Base-by-base conservation (phyloP, 2,329 filamentous ascomycete species). In the Colletotrichum echinochloae region DNA sequence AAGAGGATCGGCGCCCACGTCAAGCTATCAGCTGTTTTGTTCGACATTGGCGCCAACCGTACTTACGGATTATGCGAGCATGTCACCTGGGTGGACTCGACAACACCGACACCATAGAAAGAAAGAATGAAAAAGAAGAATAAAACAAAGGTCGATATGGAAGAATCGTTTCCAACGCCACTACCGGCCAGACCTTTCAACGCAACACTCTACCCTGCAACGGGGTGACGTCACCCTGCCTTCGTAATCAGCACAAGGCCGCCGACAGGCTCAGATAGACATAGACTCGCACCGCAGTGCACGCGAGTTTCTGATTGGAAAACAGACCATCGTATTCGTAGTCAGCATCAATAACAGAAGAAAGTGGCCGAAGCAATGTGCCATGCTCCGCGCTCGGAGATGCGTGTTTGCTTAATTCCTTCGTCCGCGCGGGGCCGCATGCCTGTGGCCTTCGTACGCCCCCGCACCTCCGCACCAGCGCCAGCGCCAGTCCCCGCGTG, bases 1-100 rank as follows among this genome's bases (percentile, higher is more conserved):
- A 62, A 67, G 57, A 64, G 52, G 63, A 66, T 70, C 63, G 41
- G 44, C 46, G 51, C 30, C 51, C 30, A 39, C 57, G 51, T 52
- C 51, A 33, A 61, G 33, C 23, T 14, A n/a, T 48, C 59, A 49
- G 30, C 28, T 61, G 41, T 20, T 37, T 30, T 16, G 33, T 23
- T 56, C 9, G 35, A 26, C 23, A 9, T 35, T 62, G 67, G 14
- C 33, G 62, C 59, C 59, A 26, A 35, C 56, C 62, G 62, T 66
- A 56, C 51, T 56, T 51, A 61, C 62, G 56, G 62, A 26, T 11
- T 12, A 18, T 49, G 5, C 30, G 18, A 46, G 39, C n/a, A 48
- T 35, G 41, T 60, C 41, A 26, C 39, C 20, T 5, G 37, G 46
- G 46, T 14, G 5, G 26, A 9, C 5, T 1, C 14, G 18, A 16